A percentile compares a stretch with the other conserved stretches of the same genome.
phyloP scores from a whole-genome alignment of 2,329 filamentous ascomycete genomes.

The Fulvia fulva region DNA sequence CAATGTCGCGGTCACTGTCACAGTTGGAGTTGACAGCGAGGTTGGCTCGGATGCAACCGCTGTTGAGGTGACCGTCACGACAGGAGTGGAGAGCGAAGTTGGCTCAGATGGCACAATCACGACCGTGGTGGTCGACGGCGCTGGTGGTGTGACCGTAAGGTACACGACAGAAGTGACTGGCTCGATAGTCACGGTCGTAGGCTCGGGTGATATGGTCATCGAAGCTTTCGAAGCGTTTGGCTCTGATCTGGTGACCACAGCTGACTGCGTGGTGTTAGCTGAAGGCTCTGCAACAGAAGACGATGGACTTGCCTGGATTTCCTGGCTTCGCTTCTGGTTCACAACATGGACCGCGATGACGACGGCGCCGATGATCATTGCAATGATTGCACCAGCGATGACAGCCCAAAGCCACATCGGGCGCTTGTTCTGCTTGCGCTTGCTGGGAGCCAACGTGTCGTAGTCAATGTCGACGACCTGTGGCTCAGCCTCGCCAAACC shows the following conservation, averaged over 20 bases:
- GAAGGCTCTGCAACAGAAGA: not conserved
- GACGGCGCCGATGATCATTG: not conserved
- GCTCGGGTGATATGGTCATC: not conserved
- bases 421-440: constrained; percentile 2
- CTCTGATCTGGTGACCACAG: constrained; percentile 2
- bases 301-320: not conserved
- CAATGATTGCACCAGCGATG: not conserved
- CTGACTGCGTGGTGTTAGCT: not conserved
- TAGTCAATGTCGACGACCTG: constrained; percentile 2
- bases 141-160: not conserved
- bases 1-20: not conserved
- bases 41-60: not conserved
- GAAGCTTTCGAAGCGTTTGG: not conserved
- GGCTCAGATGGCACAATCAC: not conserved
- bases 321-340: not conserved
- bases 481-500: constrained; percentile 1
- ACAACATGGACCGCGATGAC: not conserved
- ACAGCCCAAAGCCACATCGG: not conserved
- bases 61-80: not conserved
- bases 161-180: not conserved
- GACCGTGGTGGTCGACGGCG: not conserved
- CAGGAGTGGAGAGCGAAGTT: not conserved
- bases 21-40: not conserved
- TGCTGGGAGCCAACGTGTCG: not conserved
- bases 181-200: not conserved